Conservation (phyloP, 371 early-diverging fungal species). For the Capillidium heterosporum region DNA sequence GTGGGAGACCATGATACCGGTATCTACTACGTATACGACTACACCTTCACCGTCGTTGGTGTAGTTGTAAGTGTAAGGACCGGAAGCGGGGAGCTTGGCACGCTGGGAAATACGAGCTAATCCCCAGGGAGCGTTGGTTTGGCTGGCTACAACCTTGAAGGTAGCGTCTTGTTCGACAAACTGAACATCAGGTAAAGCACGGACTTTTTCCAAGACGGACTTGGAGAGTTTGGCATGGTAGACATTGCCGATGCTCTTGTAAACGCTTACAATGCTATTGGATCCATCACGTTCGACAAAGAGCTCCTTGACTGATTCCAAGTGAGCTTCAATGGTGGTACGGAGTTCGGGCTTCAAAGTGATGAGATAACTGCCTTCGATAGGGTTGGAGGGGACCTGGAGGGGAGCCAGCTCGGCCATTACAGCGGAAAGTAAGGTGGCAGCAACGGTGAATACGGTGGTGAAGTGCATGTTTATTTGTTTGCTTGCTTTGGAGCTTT, state of each 20-base stretch:
- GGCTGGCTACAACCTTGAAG: not conserved
- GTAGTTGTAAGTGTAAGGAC: not conserved
- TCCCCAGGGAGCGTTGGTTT: not conserved
- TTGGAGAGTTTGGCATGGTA: not conserved
- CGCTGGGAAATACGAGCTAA: constrained; percentile 1
- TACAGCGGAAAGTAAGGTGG: not conserved
- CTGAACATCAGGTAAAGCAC: not conserved
- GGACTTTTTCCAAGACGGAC: not conserved
- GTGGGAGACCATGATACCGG: constrained; percentile 28
- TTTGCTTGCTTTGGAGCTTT: too few relatives aligned
- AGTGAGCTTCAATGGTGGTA: not conserved
- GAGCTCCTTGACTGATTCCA: not conserved
- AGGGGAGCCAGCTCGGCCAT: not conserved
- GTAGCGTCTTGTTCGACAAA: not conserved
- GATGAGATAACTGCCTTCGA: not conserved
- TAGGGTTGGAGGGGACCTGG: not conserved
- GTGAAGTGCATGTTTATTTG: too few relatives aligned
- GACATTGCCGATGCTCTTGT: not conserved
- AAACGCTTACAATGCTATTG: not conserved
- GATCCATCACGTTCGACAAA: not conserved
- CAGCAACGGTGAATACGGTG: not conserved
- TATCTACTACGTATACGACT: constrained; percentile 36
- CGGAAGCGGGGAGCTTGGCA: not conserved
- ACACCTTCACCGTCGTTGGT: constrained; percentile 14
- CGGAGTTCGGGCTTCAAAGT: not conserved